Evolutionary conservation across 176 grass and related monocot genomes (phyloP).

Genomic region (Typha latifolia): DNA sequence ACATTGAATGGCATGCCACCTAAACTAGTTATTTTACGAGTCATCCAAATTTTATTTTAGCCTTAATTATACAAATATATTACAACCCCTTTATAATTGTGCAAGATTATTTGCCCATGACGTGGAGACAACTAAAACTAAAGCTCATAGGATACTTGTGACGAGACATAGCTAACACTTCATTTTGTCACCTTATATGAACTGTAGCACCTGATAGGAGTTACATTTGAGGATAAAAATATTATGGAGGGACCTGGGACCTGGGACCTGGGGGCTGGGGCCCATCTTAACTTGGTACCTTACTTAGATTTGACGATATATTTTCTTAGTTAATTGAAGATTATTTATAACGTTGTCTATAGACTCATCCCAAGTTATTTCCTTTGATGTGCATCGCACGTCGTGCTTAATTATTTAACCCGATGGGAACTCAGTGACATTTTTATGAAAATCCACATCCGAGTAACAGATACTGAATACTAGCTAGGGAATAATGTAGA

Average conservation of each 20-base stretch:
- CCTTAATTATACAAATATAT: background rate
- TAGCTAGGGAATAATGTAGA: background rate
- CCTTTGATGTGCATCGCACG: background rate
- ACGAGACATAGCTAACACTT: background rate
- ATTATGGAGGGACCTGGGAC: background rate
- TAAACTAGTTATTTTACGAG: no score
- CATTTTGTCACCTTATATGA: conserved; percentile 3
- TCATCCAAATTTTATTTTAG: no score
- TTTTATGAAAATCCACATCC: background rate
- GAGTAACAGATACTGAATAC: background rate
- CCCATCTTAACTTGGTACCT: no score
- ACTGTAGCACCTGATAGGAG: background rate
- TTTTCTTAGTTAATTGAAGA: no score
- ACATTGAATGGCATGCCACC: no score
- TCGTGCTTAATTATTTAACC: background rate
- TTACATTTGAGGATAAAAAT: background rate
- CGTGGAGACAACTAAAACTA: conserved; percentile 6
- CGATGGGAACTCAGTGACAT: background rate
- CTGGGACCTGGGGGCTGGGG: background rate
- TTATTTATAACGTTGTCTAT: no score
- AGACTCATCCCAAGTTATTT: background rate
- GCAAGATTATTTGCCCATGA: background rate
- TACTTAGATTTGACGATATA: no score
- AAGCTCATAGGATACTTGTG: background rate
- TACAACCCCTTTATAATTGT: background rate